These are phyloP conservation scores for Phylloporus scabripes DNA, from an alignment of 768 basidiomycete genomes.

Conservation along the genomic window DNA sequence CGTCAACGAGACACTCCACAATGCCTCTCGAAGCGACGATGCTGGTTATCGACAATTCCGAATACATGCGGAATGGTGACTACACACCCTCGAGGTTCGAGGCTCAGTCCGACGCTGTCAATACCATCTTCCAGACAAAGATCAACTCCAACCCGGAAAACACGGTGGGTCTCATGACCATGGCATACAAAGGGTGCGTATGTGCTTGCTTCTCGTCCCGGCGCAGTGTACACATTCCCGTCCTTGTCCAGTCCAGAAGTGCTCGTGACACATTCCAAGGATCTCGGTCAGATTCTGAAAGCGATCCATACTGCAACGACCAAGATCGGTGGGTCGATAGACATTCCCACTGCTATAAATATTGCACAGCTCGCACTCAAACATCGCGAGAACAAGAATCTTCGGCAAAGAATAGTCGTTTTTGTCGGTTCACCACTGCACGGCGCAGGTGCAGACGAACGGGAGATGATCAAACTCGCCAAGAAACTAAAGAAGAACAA, in stretches of 20 bases:
- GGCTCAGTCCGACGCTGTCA: slow-evolving; percentile 90
- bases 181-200: slow-evolving; percentile 90
- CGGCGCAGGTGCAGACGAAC: slow-evolving; percentile 65
- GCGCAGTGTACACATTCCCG: not conserved
- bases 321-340: slow-evolving; percentile 75
- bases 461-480: slow-evolving; percentile 79
- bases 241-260: slow-evolving; percentile 72
- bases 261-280: slow-evolving; percentile 92
- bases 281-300: slow-evolving; percentile 84
- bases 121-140: slow-evolving; percentile 86
- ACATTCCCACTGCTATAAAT: slow-evolving; percentile 86
- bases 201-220: slow-evolving; percentile 4
- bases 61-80: slow-evolving; percentile 95
- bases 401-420: slow-evolving; percentile 91
- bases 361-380: slow-evolving; percentile 96
- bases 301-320: slow-evolving; percentile 67
- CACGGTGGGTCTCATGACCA: slow-evolving; percentile 96
- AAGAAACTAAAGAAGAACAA: slow-evolving; percentile 99
- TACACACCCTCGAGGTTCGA: slow-evolving; percentile 82
- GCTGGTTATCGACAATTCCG: slow-evolving; percentile 96
- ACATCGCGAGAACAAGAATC: slow-evolving; percentile 97
- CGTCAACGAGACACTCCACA: slow-evolving; percentile 28
- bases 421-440: slow-evolving; percentile 90
- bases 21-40: slow-evolving; percentile 99
- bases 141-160: slow-evolving; percentile 96